Percentiles rank a stretch among this genome's conserved stretches.
phyloP scores from a whole-genome alignment of 2,329 filamentous ascomycete genomes.

The Aureobasidium sp. region DNA sequence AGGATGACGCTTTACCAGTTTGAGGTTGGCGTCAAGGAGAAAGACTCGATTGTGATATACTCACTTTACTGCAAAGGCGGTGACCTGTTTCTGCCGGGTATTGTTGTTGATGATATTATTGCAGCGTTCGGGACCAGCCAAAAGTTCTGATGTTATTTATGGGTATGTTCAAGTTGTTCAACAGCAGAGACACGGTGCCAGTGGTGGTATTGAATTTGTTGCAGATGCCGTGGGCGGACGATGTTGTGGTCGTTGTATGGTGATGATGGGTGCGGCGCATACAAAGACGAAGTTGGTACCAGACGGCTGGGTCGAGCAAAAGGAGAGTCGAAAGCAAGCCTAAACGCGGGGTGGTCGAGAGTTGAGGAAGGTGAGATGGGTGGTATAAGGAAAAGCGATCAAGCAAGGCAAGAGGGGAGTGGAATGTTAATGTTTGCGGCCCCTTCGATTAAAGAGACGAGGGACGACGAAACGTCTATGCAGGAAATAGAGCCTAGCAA shows the following conservation, averaged over 20 bases:
- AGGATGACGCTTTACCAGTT: neutral
- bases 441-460: slow-evolving; percentile 10
- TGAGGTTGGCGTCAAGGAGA: neutral
- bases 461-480: slow-evolving; percentile 12
- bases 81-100: neutral
- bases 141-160: slow-evolving; percentile 1
- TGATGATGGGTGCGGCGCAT: neutral
- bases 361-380: slow-evolving; percentile 2
- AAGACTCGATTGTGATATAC: neutral
- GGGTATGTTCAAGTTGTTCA: neutral
- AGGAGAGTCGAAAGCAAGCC: slow-evolving; percentile 2
- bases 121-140: neutral
- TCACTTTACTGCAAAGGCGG: slow-evolving; percentile 3
- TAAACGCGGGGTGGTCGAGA: neutral
- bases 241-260: neutral
- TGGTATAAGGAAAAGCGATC: slow-evolving; percentile 5
- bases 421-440: slow-evolving; percentile 12
- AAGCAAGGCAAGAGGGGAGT: slow-evolving; percentile 12
- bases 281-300: neutral
- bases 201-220: neutral
- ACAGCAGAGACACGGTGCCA: neutral
- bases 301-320: slow-evolving; percentile 8
- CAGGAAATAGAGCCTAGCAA: slow-evolving; percentile 12
- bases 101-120: neutral
- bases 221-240: neutral